Evolutionary conservation across 148 eudicot species (phyloP), one percentile per base, ranked within the genome.

Genomic region (Oxyria digyna): DNA sequence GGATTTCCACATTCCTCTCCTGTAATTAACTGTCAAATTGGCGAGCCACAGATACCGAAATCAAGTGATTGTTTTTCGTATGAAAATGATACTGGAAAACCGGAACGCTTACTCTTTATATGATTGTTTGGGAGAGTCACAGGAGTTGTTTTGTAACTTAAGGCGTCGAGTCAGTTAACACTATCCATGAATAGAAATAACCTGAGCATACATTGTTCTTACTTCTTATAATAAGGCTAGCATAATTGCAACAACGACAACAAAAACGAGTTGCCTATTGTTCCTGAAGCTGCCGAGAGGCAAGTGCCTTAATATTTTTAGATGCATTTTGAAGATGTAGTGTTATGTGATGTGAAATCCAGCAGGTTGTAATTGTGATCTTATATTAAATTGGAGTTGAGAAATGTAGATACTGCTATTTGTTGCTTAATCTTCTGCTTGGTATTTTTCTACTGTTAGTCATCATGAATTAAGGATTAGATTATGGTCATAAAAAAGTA

Each of bases 201-300:
- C n/a, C n/a, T n/a, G n/a, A n/a, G n/a, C n/a, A n/a, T n/a, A n/a
- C n/a, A n/a, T n/a, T n/a, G n/a, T n/a, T n/a, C n/a, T n/a, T n/a
- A n/a, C n/a, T n/a, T n/a, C n/a, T n/a, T n/a, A n/a, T n/a, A n/a
- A n/a, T n/a, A n/a, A n/a, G n/a, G n/a, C n/a, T n/a, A n/a, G n/a
- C n/a, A n/a, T n/a, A n/a, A n/a, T n/a, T n/a, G n/a, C n/a, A n/a
- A n/a, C n/a, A n/a, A n/a, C n/a, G n/a, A n/a, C n/a, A n/a, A n/a
- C n/a, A n/a, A n/a, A n/a, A n/a, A n/a, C n/a, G n/a, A n/a, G n/a
- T 81, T 93, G 85, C 98, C 98, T 1, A 79, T 93, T 83, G 95
- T 93, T 59, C 95, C 95, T 67, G 98, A 93, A 23, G 98, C 91
- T 78, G 95, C 96, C 73, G 98, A 93, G 68, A 89, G 93, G 85